These are phyloP conservation scores for Lophiostoma macrostomum DNA, from an alignment of 495 filamentous ascomycete genomes.

Conservation along the genomic window DNA sequence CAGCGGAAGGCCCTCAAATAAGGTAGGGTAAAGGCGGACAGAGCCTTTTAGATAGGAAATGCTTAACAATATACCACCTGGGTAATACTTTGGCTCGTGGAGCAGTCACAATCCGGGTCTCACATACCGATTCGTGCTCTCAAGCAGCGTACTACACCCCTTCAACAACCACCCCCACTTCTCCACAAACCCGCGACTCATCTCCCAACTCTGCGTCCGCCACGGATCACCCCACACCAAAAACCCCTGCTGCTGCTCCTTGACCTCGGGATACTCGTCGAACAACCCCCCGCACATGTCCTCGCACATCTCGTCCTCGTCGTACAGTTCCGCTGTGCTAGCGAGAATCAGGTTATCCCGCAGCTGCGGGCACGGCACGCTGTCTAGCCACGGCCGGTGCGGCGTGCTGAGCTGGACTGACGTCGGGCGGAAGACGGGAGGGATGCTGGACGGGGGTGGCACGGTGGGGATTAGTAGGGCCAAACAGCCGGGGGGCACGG, in stretches of 20 bases:
- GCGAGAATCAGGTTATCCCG: conserved; percentile 16
- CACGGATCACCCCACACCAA: conserved; percentile 24
- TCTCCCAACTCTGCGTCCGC: conserved; percentile 16
- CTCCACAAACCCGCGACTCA: conserved; percentile 15
- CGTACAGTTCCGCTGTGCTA: neutral
- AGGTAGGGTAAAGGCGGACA: too few species aligned
- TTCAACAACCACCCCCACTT: conserved; percentile 23
- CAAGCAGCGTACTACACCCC: conserved; percentile 11
- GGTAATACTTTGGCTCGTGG: too few species aligned
- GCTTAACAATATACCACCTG: too few species aligned
- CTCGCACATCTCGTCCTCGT: conserved; percentile 14
- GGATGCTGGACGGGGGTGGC: conserved; percentile 1
- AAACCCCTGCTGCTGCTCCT: conserved; percentile 1
- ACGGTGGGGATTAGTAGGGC: conserved; percentile 16
- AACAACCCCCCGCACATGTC: conserved; percentile 21
- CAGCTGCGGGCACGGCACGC: conserved; percentile 3
- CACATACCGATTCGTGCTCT: conserved; percentile 8
- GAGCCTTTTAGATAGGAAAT: too few species aligned
- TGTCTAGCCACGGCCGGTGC: conserved; percentile 18
- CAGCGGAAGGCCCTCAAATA: too few species aligned
- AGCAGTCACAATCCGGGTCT: too few species aligned
- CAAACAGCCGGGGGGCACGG: conserved; percentile 31
- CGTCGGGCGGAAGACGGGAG: conserved; percentile 7
- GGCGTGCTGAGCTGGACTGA: neutral
- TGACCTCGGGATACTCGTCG: conserved; percentile 13